Percentiles rank a stretch among this genome's conserved stretches.
These are phyloP conservation scores for Pterocarpus santalinus DNA, from an alignment of 306 rosid genomes.

Conservation along the genomic window DNA sequence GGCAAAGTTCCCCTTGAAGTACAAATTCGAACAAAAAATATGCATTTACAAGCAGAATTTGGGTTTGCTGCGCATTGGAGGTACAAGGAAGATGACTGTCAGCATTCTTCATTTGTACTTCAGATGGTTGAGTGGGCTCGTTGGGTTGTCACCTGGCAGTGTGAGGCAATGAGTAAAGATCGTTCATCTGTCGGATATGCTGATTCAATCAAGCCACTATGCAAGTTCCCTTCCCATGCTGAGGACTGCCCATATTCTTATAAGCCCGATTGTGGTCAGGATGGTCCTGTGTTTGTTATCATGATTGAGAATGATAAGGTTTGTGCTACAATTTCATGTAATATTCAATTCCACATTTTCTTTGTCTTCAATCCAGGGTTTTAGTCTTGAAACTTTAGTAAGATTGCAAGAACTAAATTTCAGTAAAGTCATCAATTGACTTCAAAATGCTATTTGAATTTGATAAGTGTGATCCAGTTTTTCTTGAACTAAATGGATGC, in stretches of 20 bases:
- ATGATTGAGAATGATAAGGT: constrained; percentile 95
- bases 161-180: constrained; percentile 87
- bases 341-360: background rate
- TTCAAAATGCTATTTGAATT: background rate
- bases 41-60: constrained; percentile 97
- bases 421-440: background rate
- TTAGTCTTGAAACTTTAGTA: background rate
- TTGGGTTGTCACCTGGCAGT: constrained; percentile 99
- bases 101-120: constrained; percentile 89
- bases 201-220: constrained; percentile 74
- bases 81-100: constrained; percentile 95
- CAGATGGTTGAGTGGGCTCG: constrained; percentile 99
- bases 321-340: constrained; percentile 34
- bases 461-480: background rate
- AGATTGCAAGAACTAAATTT: background rate
- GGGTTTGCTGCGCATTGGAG: constrained; percentile 99
- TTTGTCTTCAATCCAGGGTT: background rate
- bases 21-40: constrained; percentile 90
- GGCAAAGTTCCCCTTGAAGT: constrained; percentile 85
- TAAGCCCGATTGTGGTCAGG: constrained; percentile 68
- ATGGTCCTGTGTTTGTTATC: constrained; percentile 91
- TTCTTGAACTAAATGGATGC: background rate
- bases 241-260: constrained; percentile 84
- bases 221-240: constrained; percentile 90
- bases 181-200: constrained; percentile 58